phyloP scores from a whole-genome alignment of 306 rosid genomes.

The Pterocarpus macrocarpus region DNA sequence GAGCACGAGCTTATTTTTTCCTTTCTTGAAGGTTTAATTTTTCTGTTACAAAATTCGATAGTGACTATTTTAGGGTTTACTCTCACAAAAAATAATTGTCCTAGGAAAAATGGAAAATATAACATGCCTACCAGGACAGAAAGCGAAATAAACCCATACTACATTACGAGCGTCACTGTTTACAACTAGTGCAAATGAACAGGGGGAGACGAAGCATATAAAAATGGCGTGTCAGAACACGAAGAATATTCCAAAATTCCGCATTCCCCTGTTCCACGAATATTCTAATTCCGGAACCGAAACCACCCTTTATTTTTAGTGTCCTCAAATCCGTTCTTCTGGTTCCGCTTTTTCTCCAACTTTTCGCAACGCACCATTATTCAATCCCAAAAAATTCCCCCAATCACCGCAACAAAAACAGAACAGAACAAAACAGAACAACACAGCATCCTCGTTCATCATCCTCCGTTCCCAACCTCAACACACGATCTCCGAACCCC shows the following conservation, averaged over 20 bases:
- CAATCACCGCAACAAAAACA: not conserved
- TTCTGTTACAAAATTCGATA: too few species aligned
- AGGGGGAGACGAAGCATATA: not conserved
- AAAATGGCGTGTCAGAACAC: not conserved
- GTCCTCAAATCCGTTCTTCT: not conserved
- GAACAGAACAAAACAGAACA: not conserved
- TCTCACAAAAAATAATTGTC: too few species aligned
- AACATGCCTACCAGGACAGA: too few species aligned
- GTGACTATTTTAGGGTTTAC: too few species aligned
- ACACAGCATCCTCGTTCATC: not conserved
- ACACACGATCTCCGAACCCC: not conserved
- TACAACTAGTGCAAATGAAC: not conserved
- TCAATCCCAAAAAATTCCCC: not conserved
- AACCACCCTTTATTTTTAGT: not conserved
- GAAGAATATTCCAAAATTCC: constrained; percentile 8
- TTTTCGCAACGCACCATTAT: not conserved
- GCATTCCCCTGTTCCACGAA: not conserved
- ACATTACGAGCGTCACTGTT: not conserved
- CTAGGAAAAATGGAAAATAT: too few species aligned
- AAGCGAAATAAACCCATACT: too few species aligned
- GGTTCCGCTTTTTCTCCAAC: too few species aligned
- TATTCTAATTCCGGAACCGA: constrained; percentile 14
- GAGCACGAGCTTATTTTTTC: too few species aligned
- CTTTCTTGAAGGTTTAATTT: too few species aligned
- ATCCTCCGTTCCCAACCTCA: not conserved